phyloP scores from a whole-genome alignment of 2,329 filamentous ascomycete species.

The Stagonosporopsis cucurbitacearum region DNA sequence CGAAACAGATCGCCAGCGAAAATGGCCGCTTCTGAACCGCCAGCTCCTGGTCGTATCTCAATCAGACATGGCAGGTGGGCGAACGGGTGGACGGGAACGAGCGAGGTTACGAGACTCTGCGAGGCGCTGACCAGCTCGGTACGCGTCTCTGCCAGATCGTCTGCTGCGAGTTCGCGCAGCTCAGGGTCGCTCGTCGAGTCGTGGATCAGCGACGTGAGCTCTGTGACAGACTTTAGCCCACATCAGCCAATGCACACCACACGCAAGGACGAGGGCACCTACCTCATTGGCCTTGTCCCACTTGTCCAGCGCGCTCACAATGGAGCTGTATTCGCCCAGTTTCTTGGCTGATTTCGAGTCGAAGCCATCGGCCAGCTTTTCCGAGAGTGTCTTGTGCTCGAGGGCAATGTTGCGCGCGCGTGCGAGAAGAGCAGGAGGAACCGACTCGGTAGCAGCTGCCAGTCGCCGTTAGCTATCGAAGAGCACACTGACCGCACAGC shows the following conservation, averaged over 20 bases:
- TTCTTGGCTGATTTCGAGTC: constrained; percentile 64
- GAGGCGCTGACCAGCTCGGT: constrained; percentile 68
- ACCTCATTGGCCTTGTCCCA: constrained; percentile 67
- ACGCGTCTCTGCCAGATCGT: constrained; percentile 74
- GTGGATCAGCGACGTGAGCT: constrained; percentile 78
- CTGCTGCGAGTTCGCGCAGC: constrained; percentile 64
- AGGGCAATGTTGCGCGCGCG: constrained; percentile 62
- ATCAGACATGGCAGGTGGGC: constrained; percentile 87
- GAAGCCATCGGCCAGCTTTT: constrained; percentile 61
- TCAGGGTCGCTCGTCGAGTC: constrained; percentile 68
- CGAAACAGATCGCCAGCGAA: constrained; percentile 86
- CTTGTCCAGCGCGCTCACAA: constrained; percentile 60
- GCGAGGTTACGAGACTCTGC: constrained; percentile 72
- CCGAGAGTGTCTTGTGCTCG: constrained; percentile 62
- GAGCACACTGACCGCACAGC: neutral
- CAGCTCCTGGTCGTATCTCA: constrained; percentile 90
- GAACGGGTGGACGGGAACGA: constrained; percentile 90
- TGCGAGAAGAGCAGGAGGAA: constrained; percentile 63
- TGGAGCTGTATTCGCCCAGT: constrained; percentile 61
- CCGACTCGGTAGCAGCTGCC: constrained; percentile 37
- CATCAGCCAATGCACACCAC: constrained; percentile 27
- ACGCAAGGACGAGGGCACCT: constrained; percentile 18
- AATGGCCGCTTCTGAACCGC: constrained; percentile 87
- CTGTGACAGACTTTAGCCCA: constrained; percentile 59
- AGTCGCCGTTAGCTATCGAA: constrained; percentile 17